Percentiles rank a stretch among this genome's conserved stretches.
These are phyloP conservation scores for Solanum arcanum DNA, from an alignment of 257 asterid species.

Conservation along the genomic window DNA sequence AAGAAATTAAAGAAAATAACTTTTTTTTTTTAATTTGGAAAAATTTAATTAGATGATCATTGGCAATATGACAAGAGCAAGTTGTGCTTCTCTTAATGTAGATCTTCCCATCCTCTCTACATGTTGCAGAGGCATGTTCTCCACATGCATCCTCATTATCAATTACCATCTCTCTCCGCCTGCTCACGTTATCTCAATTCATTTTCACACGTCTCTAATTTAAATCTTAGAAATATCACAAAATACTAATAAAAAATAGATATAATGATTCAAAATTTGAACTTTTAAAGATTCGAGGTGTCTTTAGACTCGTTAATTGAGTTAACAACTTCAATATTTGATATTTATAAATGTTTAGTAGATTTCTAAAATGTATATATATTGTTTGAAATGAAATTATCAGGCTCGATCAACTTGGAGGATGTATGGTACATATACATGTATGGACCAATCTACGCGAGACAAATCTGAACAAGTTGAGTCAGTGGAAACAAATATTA, in stretches of 20 bases:
- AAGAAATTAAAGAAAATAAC: neutral
- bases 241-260: neutral
- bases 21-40: neutral
- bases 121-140: constrained; percentile 47
- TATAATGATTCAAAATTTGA: accelerated
- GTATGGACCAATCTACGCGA: neutral
- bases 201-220: neutral
- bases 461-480: neutral
- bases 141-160: constrained; percentile 36
- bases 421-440: neutral
- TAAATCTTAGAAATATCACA: neutral
- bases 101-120: constrained; percentile 36
- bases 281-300: neutral
- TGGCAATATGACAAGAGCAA: constrained; percentile 23
- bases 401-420: neutral
- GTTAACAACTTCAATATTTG: neutral
- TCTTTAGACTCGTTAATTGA: neutral
- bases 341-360: too few relatives aligned
- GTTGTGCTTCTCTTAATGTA: constrained; percentile 23
- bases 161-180: constrained; percentile 4
- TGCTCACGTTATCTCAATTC: neutral
- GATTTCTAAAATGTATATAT: neutral
- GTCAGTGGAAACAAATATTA: neutral
- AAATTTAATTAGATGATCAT: constrained; percentile 8
- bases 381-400: neutral